Conservation (phyloP, 345 rosid species). For the Psidium friedrichsthalianum region DNA sequence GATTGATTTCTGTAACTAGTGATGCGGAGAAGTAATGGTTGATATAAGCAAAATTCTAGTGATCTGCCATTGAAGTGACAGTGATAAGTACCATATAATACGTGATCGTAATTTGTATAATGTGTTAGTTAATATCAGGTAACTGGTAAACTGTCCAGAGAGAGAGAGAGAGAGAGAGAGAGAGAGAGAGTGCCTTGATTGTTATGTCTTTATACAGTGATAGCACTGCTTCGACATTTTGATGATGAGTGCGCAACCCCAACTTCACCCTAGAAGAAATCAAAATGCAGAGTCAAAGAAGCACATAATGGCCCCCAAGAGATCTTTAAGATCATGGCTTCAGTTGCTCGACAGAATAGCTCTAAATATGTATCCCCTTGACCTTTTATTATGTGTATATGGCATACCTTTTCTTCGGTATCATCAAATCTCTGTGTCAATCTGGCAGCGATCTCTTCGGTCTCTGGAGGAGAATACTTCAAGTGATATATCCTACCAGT, state of each 20-base stretch:
- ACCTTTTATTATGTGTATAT: not conserved
- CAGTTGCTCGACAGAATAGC: not conserved
- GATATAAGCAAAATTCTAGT: not conserved
- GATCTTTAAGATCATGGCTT: not conserved
- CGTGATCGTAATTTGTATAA: not conserved
- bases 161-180: constrained; percentile 1
- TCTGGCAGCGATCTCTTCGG: constrained; percentile 73
- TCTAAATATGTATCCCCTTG: not conserved
- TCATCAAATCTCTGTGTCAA: constrained; percentile 91
- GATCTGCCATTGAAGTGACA: not conserved
- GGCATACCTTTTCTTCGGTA: constrained; percentile 82
- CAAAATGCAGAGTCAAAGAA: not conserved
- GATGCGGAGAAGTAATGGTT: not conserved
- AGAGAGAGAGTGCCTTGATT: constrained; percentile 39
- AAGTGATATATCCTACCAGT: constrained; percentile 93
- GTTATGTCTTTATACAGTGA: constrained; percentile 66
- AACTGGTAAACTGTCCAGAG: not conserved
- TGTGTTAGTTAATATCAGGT: not conserved
- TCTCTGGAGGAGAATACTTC: constrained; percentile 86
- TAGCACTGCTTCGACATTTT: constrained; percentile 80
- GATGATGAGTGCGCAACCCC: constrained; percentile 64
- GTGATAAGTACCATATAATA: not conserved
- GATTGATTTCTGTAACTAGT: not conserved
- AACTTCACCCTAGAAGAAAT: constrained; percentile 53
- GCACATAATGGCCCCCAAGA: not conserved